These are phyloP conservation scores for Sporothrix schenckii DNA, from an alignment of 2,329 filamentous ascomycete genomes.

Conservation along the genomic window DNA sequence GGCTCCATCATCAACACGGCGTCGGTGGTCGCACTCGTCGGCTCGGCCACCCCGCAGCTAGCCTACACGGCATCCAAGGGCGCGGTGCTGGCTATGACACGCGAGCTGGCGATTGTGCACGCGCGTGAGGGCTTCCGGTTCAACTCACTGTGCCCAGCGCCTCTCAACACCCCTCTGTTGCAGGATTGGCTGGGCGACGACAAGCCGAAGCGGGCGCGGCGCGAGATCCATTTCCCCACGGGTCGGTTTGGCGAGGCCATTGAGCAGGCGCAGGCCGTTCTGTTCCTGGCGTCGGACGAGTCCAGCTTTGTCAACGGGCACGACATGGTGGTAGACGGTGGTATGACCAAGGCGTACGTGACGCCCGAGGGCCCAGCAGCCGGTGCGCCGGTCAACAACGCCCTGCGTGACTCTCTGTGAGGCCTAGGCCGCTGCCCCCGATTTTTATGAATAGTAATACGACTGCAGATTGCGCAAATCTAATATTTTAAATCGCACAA, in stretches of 20 bases:
- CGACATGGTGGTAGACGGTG: constrained; percentile 94
- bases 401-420: constrained; percentile 47
- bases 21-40: constrained; percentile 83
- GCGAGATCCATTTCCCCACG: constrained; percentile 86
- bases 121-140: constrained; percentile 86
- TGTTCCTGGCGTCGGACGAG: constrained; percentile 87
- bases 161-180: constrained; percentile 86
- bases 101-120: constrained; percentile 89
- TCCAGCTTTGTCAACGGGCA: constrained; percentile 86
- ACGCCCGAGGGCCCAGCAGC: constrained; percentile 64
- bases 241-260: constrained; percentile 92
- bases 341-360: constrained; percentile 90
- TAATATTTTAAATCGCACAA: neutral
- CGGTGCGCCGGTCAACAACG: constrained; percentile 62
- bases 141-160: constrained; percentile 87
- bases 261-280: constrained; percentile 85
- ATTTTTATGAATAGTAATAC: neutral
- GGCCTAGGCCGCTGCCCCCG: neutral
- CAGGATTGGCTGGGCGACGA: constrained; percentile 95
- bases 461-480: neutral
- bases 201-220: constrained; percentile 73
- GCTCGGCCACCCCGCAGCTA: constrained; percentile 83
- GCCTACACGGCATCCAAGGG: constrained; percentile 95
- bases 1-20: constrained; percentile 92
- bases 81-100: constrained; percentile 84